phyloP scores from a whole-genome alignment of 148 eudicot species.

The Rhododendron molle region DNA sequence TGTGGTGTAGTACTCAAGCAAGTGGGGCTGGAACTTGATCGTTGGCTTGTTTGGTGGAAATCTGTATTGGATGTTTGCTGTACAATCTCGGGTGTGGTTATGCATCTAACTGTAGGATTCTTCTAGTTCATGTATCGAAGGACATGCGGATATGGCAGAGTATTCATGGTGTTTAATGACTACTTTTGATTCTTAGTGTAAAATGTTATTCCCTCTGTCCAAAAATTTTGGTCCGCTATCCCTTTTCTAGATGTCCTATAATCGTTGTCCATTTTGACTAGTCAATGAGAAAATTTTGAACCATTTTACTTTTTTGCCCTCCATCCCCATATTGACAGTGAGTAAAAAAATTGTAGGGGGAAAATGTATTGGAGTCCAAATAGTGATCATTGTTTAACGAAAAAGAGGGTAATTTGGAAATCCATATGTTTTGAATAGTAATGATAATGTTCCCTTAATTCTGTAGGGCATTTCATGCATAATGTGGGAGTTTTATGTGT shows the following conservation, averaged over 20 bases:
- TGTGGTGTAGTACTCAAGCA: background rate
- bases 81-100: background rate
- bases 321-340: background rate
- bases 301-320: background rate
- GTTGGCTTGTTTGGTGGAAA: background rate
- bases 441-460: background rate
- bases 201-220: background rate
- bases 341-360: background rate
- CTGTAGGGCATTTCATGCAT: background rate
- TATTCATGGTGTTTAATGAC: background rate
- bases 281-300: background rate
- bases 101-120: background rate
- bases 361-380: background rate
- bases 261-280: background rate
- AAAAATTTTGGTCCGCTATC: background rate
- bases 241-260: background rate
- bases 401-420: background rate
- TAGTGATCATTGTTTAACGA: background rate
- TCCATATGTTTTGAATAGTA: background rate
- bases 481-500: background rate
- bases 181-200: background rate
- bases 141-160: background rate
- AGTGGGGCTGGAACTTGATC: background rate
- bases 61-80: background rate
- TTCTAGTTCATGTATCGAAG: background rate